phyloP scores from a whole-genome alignment of 1,284 basidiomycete genomes.

The Schizopora paradoxa region DNA sequence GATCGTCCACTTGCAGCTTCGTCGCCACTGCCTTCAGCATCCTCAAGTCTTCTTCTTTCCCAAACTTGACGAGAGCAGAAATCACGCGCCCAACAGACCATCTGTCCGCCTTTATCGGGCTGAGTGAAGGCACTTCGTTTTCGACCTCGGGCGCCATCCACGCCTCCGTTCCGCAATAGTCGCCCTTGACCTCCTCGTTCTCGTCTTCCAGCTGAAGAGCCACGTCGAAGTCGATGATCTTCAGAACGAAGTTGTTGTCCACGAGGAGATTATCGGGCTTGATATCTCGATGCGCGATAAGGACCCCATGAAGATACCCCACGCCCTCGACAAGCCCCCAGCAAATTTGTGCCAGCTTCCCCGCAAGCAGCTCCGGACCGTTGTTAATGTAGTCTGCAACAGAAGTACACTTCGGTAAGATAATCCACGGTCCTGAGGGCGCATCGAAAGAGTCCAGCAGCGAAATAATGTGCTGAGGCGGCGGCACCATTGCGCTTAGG shows the following conservation, averaged over 20 bases:
- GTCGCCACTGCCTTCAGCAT: background rate
- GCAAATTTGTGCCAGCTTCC: background rate
- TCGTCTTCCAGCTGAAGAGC: background rate
- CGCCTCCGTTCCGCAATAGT: background rate
- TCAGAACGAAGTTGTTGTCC: background rate
- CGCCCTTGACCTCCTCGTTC: background rate
- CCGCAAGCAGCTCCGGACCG: background rate
- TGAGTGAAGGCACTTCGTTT: background rate
- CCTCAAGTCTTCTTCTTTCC: background rate
- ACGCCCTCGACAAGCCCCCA: background rate
- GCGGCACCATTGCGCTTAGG: background rate
- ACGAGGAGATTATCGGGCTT: constrained; percentile 4
- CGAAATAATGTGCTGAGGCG: background rate
- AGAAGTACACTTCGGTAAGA: background rate
- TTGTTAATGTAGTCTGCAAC: background rate
- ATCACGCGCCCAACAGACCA: background rate
- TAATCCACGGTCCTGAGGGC: background rate
- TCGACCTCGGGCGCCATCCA: background rate
- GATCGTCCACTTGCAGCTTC: background rate
- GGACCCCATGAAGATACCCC: background rate
- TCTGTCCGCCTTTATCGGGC: constrained; percentile 1
- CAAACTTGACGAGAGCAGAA: background rate
- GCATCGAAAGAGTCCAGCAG: background rate
- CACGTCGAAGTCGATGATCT: constrained; percentile 4
- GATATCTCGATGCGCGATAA: constrained; percentile 2